A percentile compares a stretch with the other conserved stretches of the same genome.
phyloP scores from a whole-genome alignment of 306 rosid genomes.

The Crataegus laevigata region DNA sequence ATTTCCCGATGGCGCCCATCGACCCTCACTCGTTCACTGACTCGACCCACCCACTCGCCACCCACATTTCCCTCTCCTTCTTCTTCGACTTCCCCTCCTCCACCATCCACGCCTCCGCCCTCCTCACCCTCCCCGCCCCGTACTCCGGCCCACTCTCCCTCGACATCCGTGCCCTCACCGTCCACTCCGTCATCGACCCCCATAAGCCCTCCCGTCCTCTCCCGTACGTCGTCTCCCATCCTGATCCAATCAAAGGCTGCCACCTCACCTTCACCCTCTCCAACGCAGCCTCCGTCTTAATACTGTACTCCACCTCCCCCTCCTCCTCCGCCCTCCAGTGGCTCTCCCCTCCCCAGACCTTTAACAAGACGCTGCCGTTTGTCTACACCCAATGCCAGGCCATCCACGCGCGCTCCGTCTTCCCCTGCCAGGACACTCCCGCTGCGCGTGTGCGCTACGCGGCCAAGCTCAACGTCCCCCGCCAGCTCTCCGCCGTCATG shows the following conservation, averaged over 20 bases:
- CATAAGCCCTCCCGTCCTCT: constrained; percentile 18
- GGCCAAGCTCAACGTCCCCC: constrained; percentile 52
- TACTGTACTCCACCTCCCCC: constrained; percentile 56
- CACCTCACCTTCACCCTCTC: constrained; percentile 50
- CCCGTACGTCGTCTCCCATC: constrained; percentile 43
- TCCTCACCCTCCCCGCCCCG: constrained; percentile 42
- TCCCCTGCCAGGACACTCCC: constrained; percentile 95
- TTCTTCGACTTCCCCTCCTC: constrained; percentile 62
- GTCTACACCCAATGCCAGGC: constrained; percentile 93
- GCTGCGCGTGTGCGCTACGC: constrained; percentile 63
- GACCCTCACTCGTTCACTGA: constrained; percentile 94
- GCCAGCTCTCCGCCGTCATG: constrained; percentile 66
- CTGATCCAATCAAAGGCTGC: constrained; percentile 54
- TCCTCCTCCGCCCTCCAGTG: constrained; percentile 87
- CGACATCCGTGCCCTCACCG: constrained; percentile 61
- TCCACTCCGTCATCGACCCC: constrained; percentile 48
- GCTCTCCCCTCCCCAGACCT: constrained; percentile 75
- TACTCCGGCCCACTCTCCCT: constrained; percentile 61
- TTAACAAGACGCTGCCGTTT: constrained; percentile 54
- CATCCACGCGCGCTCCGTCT: constrained; percentile 78
- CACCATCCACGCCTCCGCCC: constrained; percentile 56
- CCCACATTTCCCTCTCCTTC: constrained; percentile 50
- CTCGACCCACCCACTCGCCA: constrained; percentile 44
- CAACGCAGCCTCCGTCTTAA: constrained; percentile 39
- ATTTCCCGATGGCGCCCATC: constrained; percentile 52